Evolutionary conservation across 305 asterid genomes (phyloP).

Genomic region (Fraxinus ornus): DNA sequence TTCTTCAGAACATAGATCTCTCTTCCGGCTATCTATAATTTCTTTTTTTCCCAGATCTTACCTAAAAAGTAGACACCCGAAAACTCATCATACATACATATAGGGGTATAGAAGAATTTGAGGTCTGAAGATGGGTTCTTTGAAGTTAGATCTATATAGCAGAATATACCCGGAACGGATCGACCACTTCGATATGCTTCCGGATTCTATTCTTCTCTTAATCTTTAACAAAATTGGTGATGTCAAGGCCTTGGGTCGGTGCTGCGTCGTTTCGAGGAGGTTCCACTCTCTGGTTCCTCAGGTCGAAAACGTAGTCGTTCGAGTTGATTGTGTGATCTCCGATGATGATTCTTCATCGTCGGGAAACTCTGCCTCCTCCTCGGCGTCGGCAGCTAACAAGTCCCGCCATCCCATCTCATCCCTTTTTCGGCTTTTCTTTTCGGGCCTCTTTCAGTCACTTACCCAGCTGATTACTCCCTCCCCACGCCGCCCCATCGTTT

Average conservation of each 20-base stretch:
- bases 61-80: not conserved
- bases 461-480: slow-evolving; percentile 29
- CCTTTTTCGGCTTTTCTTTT: slow-evolving; percentile 36
- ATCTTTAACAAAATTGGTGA: slow-evolving; percentile 65
- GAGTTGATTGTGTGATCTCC: slow-evolving; percentile 69
- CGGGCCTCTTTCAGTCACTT: slow-evolving; percentile 39
- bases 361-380: slow-evolving; percentile 7
- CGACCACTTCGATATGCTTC: slow-evolving; percentile 55
- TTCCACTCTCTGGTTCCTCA: slow-evolving; percentile 53
- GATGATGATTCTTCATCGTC: slow-evolving; percentile 37
- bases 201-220: slow-evolving; percentile 50
- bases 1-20: not conserved
- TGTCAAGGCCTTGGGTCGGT: slow-evolving; percentile 58
- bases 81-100: not conserved
- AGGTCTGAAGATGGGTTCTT: slow-evolving; percentile 30
- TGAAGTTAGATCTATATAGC: slow-evolving; percentile 39
- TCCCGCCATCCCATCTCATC: slow-evolving; percentile 43
- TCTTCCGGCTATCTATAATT: not conserved
- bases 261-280: slow-evolving; percentile 56
- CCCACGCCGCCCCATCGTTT: slow-evolving; percentile 15
- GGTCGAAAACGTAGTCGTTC: slow-evolving; percentile 60
- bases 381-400: slow-evolving; percentile 34
- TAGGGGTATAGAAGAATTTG: not conserved
- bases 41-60: not conserved
- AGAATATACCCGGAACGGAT: slow-evolving; percentile 39